A percentile compares a stretch with the other conserved stretches of the same genome.
phyloP scores from a whole-genome alignment of 1,139 yeast species.

The Candida sanyaensis region DNA sequence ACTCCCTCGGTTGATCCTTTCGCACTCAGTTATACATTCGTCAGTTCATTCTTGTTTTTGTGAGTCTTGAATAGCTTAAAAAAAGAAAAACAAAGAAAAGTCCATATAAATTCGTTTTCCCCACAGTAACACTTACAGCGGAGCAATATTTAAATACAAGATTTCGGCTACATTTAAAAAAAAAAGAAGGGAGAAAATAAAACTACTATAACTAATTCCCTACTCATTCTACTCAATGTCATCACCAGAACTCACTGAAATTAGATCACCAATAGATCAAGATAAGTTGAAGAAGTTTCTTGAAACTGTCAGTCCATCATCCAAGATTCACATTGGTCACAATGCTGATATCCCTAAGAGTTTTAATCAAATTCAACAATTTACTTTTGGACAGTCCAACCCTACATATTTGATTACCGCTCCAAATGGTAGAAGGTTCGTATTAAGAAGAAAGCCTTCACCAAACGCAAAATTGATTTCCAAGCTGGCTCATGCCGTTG shows the following conservation, averaged over 20 bases:
- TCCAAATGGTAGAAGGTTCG: conserved; percentile 40
- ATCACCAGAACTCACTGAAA: conserved; percentile 24
- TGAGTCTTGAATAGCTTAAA: too few species aligned
- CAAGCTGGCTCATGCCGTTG: conserved; percentile 66
- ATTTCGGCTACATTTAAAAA: too few species aligned
- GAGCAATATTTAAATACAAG: background rate
- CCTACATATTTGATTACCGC: conserved; percentile 61
- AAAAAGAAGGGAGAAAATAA: too few species aligned
- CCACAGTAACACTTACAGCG: background rate
- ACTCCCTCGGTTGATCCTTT: too few species aligned
- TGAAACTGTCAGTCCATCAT: conserved; percentile 12
- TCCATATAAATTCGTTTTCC: conserved; percentile 1
- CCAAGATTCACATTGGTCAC: conserved; percentile 19
- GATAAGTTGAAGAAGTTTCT: conserved; percentile 31
- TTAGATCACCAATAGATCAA: conserved; percentile 41
- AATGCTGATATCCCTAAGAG: conserved; percentile 10
- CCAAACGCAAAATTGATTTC: conserved; percentile 54
- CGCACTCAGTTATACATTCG: too few species aligned
- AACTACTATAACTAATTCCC: too few species aligned
- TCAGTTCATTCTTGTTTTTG: too few species aligned
- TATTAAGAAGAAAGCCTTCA: conserved; percentile 63
- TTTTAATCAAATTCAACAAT: conserved; percentile 45
- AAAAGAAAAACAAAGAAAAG: too few species aligned
- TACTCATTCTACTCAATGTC: background rate
- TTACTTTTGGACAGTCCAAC: conserved; percentile 67